A percentile compares a stretch with the other conserved stretches of the same genome.
These are phyloP conservation scores for Fusarium algeriense DNA, from an alignment of 2,329 filamentous ascomycete genomes.

Conservation along the genomic window DNA sequence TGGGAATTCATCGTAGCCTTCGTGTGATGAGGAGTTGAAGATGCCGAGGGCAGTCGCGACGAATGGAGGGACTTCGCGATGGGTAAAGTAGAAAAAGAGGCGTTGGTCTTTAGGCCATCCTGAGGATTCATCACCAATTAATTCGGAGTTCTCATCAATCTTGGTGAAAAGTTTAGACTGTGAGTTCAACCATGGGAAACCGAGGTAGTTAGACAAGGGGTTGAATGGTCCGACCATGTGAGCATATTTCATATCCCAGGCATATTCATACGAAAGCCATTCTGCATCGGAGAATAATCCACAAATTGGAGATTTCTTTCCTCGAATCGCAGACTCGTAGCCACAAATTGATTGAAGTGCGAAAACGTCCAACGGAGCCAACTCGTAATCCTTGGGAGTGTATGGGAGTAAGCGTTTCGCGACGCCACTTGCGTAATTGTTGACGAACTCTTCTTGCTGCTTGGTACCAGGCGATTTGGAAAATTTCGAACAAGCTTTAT, in stretches of 20 bases:
- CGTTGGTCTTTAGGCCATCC: constrained; percentile 40
- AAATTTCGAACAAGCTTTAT: constrained; percentile 42
- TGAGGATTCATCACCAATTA: neutral
- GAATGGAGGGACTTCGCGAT: constrained; percentile 42
- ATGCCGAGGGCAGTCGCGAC: constrained; percentile 42
- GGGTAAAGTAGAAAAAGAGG: constrained; percentile 42
- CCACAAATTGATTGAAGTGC: constrained; percentile 43
- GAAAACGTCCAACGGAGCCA: constrained; percentile 40
- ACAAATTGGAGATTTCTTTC: constrained; percentile 35
- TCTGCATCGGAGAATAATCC: constrained; percentile 38
- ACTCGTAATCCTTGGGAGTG: constrained; percentile 34
- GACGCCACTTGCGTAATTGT: constrained; percentile 33
- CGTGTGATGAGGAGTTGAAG: constrained; percentile 39
- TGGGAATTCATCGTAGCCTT: constrained; percentile 41
- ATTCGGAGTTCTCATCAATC: constrained; percentile 13
- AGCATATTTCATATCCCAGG: constrained; percentile 46
- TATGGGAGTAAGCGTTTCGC: constrained; percentile 32
- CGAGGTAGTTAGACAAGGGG: constrained; percentile 38
- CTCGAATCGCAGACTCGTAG: constrained; percentile 40
- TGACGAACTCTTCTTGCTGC: constrained; percentile 34
- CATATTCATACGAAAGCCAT: constrained; percentile 44
- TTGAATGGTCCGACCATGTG: constrained; percentile 43
- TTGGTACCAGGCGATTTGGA: constrained; percentile 37
- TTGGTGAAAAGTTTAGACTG: constrained; percentile 33
- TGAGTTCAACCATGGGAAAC: constrained; percentile 38